A percentile compares a stretch with the other conserved stretches of the same genome.
phyloP scores from a whole-genome alignment of 257 asterid species.

The Nicotiana tabacum region DNA sequence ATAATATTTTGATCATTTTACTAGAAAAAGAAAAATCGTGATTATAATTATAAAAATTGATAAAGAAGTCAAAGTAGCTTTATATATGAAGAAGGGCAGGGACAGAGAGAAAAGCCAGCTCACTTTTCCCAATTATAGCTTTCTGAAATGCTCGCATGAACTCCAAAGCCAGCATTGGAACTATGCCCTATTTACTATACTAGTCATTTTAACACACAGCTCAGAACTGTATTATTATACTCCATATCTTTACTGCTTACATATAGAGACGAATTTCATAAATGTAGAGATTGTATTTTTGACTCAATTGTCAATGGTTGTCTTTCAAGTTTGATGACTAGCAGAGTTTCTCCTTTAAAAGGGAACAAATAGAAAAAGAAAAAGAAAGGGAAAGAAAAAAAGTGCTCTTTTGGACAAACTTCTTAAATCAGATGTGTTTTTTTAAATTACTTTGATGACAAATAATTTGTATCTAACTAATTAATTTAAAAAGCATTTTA shows the following conservation, averaged over 20 bases:
- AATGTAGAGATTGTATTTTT: not conserved
- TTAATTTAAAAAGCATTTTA: too few species aligned
- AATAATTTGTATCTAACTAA: too few species aligned
- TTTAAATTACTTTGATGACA: too few species aligned
- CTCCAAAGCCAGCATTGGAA: conserved; percentile 18
- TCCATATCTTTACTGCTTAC: not conserved
- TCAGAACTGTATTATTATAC: not conserved
- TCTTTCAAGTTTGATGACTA: not conserved
- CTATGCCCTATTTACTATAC: conserved; percentile 19
- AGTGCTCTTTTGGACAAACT: too few species aligned
- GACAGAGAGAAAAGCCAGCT: conserved; percentile 6
- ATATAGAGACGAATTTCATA: not conserved
- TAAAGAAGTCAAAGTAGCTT: not conserved
- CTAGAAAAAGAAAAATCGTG: not conserved
- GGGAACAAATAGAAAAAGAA: not conserved
- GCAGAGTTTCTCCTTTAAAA: not conserved
- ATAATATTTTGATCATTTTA: not conserved
- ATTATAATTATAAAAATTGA: not conserved
- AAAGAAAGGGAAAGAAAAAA: too few species aligned
- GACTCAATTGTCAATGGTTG: not conserved
- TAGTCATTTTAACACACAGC: conserved; percentile 17
- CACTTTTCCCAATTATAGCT: conserved; percentile 14
- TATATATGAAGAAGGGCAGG: not conserved
- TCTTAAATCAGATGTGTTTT: too few species aligned
- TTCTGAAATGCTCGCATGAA: conserved; percentile 8